These are phyloP conservation scores for Urostyla sp. DNA, from an alignment of 73 alveolate genomes.

Conservation along the genomic window DNA sequence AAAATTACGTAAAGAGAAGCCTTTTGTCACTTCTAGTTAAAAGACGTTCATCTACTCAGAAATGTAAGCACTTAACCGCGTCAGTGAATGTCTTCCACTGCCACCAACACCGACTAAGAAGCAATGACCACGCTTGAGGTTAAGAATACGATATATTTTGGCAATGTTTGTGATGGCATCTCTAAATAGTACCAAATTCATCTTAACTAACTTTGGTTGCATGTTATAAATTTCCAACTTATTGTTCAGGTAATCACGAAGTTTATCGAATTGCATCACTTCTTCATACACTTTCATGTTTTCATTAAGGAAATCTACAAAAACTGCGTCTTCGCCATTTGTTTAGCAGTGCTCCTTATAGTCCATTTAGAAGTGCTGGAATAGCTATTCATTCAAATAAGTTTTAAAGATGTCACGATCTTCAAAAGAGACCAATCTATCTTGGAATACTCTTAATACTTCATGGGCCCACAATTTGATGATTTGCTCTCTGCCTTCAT, in stretches of 20 bases:
- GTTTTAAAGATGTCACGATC: constrained; percentile 87
- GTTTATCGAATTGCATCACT: constrained; percentile 84
- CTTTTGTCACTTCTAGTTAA: constrained; percentile 90
- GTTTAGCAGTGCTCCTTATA: constrained; percentile 84
- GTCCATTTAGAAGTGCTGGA: constrained; percentile 82
- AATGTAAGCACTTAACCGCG: constrained; percentile 94
- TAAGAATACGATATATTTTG: constrained; percentile 93
- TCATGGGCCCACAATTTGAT: constrained; percentile 98
- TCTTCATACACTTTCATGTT: constrained; percentile 86
- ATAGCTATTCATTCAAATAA: constrained; percentile 83
- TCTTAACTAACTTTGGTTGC: constrained; percentile 62
- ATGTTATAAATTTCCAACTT: constrained; percentile 61
- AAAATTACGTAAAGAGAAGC: constrained; percentile 85
- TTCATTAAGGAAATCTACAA: constrained; percentile 81
- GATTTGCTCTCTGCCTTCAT: constrained; percentile 95
- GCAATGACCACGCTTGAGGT: constrained; percentile 98
- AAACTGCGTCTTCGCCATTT: constrained; percentile 75
- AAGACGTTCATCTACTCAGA: constrained; percentile 84
- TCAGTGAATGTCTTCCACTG: constrained; percentile 95
- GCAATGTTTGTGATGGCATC: constrained; percentile 97
- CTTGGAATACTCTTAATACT: constrained; percentile 95
- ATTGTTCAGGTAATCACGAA: constrained; percentile 58
- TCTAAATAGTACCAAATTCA: constrained; percentile 93
- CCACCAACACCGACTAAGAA: constrained; percentile 98
- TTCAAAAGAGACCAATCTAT: constrained; percentile 90